phyloP scores from a whole-genome alignment of 768 basidiomycete genomes.

The Boletellus emodensis region DNA sequence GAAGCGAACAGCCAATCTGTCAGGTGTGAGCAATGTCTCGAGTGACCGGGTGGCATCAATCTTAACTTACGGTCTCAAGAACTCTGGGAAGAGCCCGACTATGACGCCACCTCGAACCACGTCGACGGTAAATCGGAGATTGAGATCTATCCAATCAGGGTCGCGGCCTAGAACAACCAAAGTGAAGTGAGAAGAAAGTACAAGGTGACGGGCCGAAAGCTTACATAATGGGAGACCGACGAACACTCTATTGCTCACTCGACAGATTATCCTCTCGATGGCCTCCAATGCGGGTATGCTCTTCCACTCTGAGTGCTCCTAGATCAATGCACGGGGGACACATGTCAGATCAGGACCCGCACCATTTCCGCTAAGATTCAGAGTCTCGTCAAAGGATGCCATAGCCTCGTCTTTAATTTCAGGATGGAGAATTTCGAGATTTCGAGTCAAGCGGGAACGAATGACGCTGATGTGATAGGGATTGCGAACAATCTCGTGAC shows the following conservation, averaged over 20 bases:
- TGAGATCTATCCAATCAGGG: constrained; percentile 32
- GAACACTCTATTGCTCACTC: constrained; percentile 43
- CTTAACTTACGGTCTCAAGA: constrained; percentile 29
- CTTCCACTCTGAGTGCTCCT: constrained; percentile 36
- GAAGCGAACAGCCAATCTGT: constrained; percentile 14
- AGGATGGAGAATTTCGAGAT: constrained; percentile 35
- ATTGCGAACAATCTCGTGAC: constrained; percentile 26
- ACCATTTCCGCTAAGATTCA: constrained; percentile 24
- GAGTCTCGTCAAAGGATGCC: constrained; percentile 35
- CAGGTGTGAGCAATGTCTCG: background rate
- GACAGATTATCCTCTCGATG: constrained; percentile 36
- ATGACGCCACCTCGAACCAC: constrained; percentile 17
- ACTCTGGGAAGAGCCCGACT: constrained; percentile 29
- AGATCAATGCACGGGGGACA: background rate
- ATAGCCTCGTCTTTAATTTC: constrained; percentile 43
- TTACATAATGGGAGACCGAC: constrained; percentile 48
- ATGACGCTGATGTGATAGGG: constrained; percentile 31
- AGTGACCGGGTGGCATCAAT: background rate
- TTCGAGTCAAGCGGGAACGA: constrained; percentile 33
- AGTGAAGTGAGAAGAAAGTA: background rate
- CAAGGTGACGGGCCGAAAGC: background rate
- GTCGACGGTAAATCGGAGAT: constrained; percentile 29
- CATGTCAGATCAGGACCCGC: background rate
- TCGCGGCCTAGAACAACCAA: constrained; percentile 36
- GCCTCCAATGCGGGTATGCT: constrained; percentile 24